These are phyloP conservation scores for Phytophthora hybrid DNA, from an alignment of 352 stramenopile species.

Conservation along the genomic window DNA sequence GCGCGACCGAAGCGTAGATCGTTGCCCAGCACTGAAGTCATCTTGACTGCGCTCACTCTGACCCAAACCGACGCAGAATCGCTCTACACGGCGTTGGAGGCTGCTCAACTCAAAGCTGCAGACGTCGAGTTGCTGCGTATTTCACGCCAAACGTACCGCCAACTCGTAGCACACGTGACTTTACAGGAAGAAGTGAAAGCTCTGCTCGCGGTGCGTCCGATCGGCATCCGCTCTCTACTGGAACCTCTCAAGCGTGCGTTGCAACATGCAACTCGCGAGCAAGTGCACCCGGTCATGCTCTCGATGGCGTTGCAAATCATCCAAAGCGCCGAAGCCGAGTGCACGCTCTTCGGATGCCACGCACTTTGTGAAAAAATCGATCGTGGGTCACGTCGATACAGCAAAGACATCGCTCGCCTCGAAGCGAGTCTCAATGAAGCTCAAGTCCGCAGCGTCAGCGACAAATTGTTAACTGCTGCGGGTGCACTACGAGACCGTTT, in stretches of 20 bases:
- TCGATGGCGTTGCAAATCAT: constrained; percentile 69
- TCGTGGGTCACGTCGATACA: constrained; percentile 59
- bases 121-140: constrained; percentile 61
- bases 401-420: constrained; percentile 66
- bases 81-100: constrained; percentile 78
- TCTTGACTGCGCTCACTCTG: constrained; percentile 58
- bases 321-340: constrained; percentile 79
- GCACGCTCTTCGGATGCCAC: constrained; percentile 81
- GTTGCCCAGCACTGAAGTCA: constrained; percentile 45
- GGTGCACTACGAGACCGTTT: constrained; percentile 60
- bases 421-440: constrained; percentile 70
- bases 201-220: constrained; percentile 69
- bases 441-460: constrained; percentile 54
- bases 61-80: constrained; percentile 77
- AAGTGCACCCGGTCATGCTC: constrained; percentile 65
- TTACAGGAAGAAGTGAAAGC: constrained; percentile 86
- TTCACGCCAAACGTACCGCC: constrained; percentile 70
- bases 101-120: constrained; percentile 67
- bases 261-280: constrained; percentile 53
- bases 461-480: constrained; percentile 63
- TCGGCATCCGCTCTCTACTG: constrained; percentile 76
- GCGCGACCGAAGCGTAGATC: constrained; percentile 7
- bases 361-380: constrained; percentile 71
- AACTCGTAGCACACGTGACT: constrained; percentile 73
- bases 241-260: constrained; percentile 69